Conservation (phyloP, 2,329 filamentous ascomycete species). For the Aspergillus sp. region DNA sequence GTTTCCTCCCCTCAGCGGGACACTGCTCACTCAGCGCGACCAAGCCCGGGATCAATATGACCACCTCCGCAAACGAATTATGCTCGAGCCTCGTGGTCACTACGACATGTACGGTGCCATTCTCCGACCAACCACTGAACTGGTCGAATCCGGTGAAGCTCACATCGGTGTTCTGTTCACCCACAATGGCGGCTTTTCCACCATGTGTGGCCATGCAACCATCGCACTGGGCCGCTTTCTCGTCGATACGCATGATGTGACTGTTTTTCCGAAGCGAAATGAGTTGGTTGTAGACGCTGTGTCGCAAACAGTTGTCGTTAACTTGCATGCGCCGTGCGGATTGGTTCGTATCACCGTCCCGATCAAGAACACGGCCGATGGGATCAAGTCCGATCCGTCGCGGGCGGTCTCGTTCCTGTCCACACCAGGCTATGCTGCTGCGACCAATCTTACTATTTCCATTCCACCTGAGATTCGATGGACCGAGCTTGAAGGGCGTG, state of each 20-base stretch:
- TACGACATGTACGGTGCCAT: slow-evolving; percentile 58
- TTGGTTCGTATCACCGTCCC: slow-evolving; percentile 47
- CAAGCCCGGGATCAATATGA: slow-evolving; percentile 44
- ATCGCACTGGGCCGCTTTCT: slow-evolving; percentile 52
- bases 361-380: slow-evolving; percentile 24
- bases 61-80: slow-evolving; percentile 45
- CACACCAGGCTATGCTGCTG: slow-evolving; percentile 46
- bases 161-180: slow-evolving; percentile 53
- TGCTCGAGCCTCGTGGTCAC: slow-evolving; percentile 54
- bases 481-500: slow-evolving; percentile 37
- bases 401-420: slow-evolving; percentile 46
- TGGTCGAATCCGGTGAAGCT: slow-evolving; percentile 42
- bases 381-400: slow-evolving; percentile 38
- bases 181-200: slow-evolving; percentile 53
- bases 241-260: slow-evolving; percentile 44
- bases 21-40: slow-evolving; percentile 45
- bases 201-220: slow-evolving; percentile 56
- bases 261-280: slow-evolving; percentile 43
- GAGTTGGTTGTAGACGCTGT: slow-evolving; percentile 32
- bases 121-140: slow-evolving; percentile 46
- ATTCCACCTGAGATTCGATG: slow-evolving; percentile 38
- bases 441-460: slow-evolving; percentile 31
- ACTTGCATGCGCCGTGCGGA: slow-evolving; percentile 51
- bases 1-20: slow-evolving; percentile 44
- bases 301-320: slow-evolving; percentile 31